Percentiles rank a stretch among this genome's conserved stretches.
Conservation (phyloP, 768 basidiomycete genomes). For the Pulveroboletus sp. region DNA sequence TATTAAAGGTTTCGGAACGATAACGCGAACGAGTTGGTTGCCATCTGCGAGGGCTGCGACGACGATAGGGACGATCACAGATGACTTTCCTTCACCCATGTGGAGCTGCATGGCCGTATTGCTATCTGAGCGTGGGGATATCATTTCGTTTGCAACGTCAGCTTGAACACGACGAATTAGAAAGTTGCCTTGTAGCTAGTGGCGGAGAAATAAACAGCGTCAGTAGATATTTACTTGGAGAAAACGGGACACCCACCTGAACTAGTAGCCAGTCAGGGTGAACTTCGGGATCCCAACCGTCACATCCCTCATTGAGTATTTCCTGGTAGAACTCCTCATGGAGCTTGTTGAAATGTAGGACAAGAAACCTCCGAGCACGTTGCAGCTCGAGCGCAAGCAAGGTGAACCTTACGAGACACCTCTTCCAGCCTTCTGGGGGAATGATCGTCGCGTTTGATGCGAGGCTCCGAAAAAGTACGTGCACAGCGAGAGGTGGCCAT, state of each 20-base stretch:
- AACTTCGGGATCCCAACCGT: constrained; percentile 14
- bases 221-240: not conserved
- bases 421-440: constrained; percentile 26
- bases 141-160: constrained; percentile 43
- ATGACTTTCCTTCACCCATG: too few relatives aligned
- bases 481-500: constrained; percentile 35
- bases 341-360: constrained; percentile 9
- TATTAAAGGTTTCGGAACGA: too few relatives aligned
- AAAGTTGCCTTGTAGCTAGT: constrained; percentile 43
- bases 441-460: constrained; percentile 14
- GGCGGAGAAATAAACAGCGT: not conserved
- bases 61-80: constrained; percentile 44
- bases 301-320: constrained; percentile 16
- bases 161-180: constrained; percentile 41
- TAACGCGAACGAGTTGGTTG: not conserved
- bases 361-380: too few relatives aligned
- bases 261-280: too few relatives aligned
- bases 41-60: constrained; percentile 41
- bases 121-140: constrained; percentile 29
- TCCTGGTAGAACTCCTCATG: constrained; percentile 30
- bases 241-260: constrained; percentile 28
- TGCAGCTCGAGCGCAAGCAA: too few relatives aligned
- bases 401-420: constrained; percentile 22
- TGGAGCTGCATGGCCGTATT: constrained; percentile 44
- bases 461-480: constrained; percentile 28